These are phyloP conservation scores for Bombardia bombarda DNA, from an alignment of 495 filamentous ascomycete genomes.

Conservation along the genomic window DNA sequence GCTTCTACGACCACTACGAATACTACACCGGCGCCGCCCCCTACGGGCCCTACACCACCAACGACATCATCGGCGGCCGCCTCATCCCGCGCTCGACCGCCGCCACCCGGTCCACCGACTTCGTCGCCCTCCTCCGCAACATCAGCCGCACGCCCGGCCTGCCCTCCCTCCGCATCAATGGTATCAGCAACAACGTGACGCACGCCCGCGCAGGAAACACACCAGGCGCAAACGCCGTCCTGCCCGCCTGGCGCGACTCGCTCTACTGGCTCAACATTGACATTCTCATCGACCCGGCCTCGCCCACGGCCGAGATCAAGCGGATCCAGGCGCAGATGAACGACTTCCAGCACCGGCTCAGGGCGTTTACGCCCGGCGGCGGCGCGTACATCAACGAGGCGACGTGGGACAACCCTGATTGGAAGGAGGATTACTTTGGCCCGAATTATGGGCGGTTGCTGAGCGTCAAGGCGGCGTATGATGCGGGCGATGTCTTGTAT, in stretches of 20 bases:
- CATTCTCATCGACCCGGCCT: constrained; percentile 33
- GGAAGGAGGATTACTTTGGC: constrained; percentile 52
- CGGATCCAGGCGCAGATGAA: constrained; percentile 5
- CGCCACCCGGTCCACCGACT: too few species aligned
- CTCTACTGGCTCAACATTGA: constrained; percentile 7
- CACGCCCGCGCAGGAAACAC: constrained; percentile 31
- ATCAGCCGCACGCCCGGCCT: constrained; percentile 34
- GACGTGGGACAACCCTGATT: constrained; percentile 44
- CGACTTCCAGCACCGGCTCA: not conserved
- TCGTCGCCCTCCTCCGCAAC: constrained; percentile 26
- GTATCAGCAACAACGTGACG: constrained; percentile 27
- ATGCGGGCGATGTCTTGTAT: too few species aligned
- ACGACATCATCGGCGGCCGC: constrained; percentile 22
- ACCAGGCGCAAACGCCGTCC: constrained; percentile 37
- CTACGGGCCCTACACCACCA: not conserved
- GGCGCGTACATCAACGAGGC: constrained; percentile 43
- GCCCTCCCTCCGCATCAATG: constrained; percentile 34
- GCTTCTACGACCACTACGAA: not conserved
- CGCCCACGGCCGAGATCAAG: constrained; percentile 4
- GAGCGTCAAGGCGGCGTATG: constrained; percentile 41
- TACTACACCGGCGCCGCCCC: constrained; percentile 1
- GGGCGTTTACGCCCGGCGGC: constrained; percentile 21
- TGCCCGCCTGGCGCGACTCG: constrained; percentile 52
- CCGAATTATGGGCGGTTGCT: constrained; percentile 41
- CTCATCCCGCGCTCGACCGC: constrained; percentile 47